Base-by-base conservation (phyloP, 2,329 filamentous ascomycete species). In the Aspergillus sp. region DNA sequence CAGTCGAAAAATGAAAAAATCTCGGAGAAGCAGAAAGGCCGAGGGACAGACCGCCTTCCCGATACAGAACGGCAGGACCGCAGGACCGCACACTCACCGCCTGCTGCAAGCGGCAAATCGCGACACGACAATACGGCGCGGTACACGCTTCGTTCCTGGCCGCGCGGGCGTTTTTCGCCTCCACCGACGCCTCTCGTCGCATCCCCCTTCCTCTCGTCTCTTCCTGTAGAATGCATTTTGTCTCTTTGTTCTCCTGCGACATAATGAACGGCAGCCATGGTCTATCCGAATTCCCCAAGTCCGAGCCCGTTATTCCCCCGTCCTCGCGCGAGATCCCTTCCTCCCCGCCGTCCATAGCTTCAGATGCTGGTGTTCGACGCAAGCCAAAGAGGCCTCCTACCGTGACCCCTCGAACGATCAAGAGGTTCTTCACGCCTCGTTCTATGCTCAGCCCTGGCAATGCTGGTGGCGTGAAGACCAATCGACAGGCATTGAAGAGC, bases 381-480 rank as follows among this genome's bases (percentile, higher is more conserved):
- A 61, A 60, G 43, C 53, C 50, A 32, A 58, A 57, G 48, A 67
- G 63, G 40, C 61, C 60, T 30, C 66, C 67, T 27, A 61, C 66
- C 16, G 59, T 70, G 20, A 69, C 67, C 8, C 67, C 67, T n/a
- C 59, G 66, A 30, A 64, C 66, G n/a, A 69, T 70, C 37, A 60
- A 56, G 33, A 57, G 61, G 22, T 70, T 70, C 42, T 70, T 70
- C 40, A 69, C 66, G n/a, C 67, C 67, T 22, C 57, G 63, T 16
- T 64, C 61, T 32, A 47, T 63, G 26, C 48, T 63, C 16, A 53
- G 56, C 40, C 49, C 45, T 25, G 49, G 44, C 33, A 51, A 50
- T 45, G 48, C 43, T n/a, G 51, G 48, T 22, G 47, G 46, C 11
- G 55, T 60, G 13, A 58, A 54, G 38, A 56, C 63, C 10, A 64